Evolutionary conservation across 2,329 filamentous ascomycete species (phyloP), one percentile per base, ranked within the genome.

Genomic region (Septoria petroselini): DNA sequence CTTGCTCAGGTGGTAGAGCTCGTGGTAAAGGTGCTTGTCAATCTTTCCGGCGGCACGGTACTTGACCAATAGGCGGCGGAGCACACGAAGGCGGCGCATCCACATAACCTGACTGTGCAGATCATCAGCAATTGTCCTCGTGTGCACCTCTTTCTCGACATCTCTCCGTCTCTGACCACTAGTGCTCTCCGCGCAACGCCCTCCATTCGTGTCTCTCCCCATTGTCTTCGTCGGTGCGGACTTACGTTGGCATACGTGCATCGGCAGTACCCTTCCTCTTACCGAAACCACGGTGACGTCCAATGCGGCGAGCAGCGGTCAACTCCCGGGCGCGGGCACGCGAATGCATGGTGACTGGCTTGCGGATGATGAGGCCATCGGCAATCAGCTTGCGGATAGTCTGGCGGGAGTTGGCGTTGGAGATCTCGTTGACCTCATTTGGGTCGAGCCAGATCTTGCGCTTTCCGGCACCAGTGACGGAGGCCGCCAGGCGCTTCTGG

Each of bases 381-480:
- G 87, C 82, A 74, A 97, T 85, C 77, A 98, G 88, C 84, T 98
- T 98, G 82, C 94, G 91, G 85, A 98, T 86, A 69, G 91, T 96
- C 83, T 97, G 91, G 73, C 93, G 91, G 71, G 91, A 97, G 88
- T 98, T 98, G 86, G 93, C 93, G 79, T 96, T 97, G 82, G 88
- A 90, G 81, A 98, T 98, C 81, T 98, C 93, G 83, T 79, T 93
- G 80, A 91, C 84, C 83, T 98, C 93, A 77, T 94, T 97, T 77
- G 93, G 93, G 80, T 98, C 93, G 75, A 98, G 91, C 93, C 93
- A 98, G 81, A 98, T 95, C 88, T 98, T 98, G 85, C 91, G 88
- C 88, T 98, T 86, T 76, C 93, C 93, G 82, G 89, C 95, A 83
- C 90, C 90, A 76, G 95, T 88, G 77, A 98, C 93, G 78, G 91